phyloP scores from a whole-genome alignment of 2,329 filamentous ascomycete genomes.

The Blumeriella jaapii region DNA sequence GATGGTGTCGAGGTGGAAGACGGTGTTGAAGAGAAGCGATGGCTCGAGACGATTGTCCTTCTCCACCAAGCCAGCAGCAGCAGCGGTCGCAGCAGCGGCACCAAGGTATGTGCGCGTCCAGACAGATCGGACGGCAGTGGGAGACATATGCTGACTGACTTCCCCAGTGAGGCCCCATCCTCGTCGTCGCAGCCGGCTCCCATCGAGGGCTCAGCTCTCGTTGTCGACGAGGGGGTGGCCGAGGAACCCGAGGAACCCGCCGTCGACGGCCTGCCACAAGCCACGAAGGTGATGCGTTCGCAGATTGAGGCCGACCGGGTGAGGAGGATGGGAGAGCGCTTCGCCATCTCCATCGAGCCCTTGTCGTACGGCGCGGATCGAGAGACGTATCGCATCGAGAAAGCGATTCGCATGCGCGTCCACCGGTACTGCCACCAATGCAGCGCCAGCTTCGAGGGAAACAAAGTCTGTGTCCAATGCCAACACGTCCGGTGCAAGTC shows the following conservation, averaged over 20 bases:
- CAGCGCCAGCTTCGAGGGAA: slow-evolving; percentile 58
- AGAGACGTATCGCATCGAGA: slow-evolving; percentile 46
- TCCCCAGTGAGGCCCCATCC: slow-evolving; percentile 8
- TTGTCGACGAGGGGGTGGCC: neutral
- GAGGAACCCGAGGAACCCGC: neutral
- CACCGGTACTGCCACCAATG: slow-evolving; percentile 75
- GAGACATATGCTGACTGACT: slow-evolving; percentile 8
- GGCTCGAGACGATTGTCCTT: slow-evolving; percentile 21
- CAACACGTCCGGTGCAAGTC: slow-evolving; percentile 70
- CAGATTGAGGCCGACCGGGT: slow-evolving; percentile 26
- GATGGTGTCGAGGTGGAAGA: slow-evolving; percentile 22
- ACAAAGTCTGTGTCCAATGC: slow-evolving; percentile 66
- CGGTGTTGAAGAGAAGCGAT: slow-evolving; percentile 21
- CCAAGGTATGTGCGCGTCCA: slow-evolving; percentile 15
- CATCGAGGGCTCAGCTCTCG: neutral
- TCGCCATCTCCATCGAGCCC: slow-evolving; percentile 28
- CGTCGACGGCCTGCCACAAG: slow-evolving; percentile 9
- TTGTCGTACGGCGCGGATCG: slow-evolving; percentile 17
- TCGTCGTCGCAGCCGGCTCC: neutral
- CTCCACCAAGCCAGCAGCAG: slow-evolving; percentile 7
- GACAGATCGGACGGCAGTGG: neutral
- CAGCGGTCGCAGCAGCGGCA: slow-evolving; percentile 4
- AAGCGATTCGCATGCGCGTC: slow-evolving; percentile 66
- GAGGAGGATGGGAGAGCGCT: slow-evolving; percentile 28
- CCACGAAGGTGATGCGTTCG: slow-evolving; percentile 18